phyloP scores from a whole-genome alignment of 441 rosid species.

The Gossypium lobatum region DNA sequence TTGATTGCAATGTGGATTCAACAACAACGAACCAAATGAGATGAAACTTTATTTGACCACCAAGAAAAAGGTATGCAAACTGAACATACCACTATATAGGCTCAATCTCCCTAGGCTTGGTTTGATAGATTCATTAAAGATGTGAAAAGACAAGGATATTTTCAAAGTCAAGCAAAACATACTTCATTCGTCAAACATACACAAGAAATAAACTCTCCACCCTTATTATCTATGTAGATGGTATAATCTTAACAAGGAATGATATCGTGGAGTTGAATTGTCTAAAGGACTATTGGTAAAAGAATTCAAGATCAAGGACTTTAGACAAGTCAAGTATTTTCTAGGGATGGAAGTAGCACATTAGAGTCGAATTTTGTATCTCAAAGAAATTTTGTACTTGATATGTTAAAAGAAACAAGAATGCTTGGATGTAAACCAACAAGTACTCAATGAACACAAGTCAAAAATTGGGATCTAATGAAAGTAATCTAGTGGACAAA shows the following conservation, averaged over 20 bases:
- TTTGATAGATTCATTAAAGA: background rate
- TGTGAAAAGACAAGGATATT: background rate
- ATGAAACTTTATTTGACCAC: background rate
- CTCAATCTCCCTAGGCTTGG: background rate
- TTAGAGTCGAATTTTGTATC: background rate
- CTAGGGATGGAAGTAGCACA: background rate
- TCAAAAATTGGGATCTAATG: background rate
- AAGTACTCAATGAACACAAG: background rate
- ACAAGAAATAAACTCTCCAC: background rate
- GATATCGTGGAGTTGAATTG: background rate
- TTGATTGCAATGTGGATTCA: background rate
- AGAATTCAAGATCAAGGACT: background rate
- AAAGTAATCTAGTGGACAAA: background rate
- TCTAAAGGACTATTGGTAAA: background rate
- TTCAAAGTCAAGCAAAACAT: background rate
- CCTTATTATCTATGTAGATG: background rate
- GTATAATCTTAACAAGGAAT: background rate
- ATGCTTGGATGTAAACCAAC: background rate
- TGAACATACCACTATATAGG: background rate
- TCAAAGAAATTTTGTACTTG: background rate
- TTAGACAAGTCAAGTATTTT: background rate
- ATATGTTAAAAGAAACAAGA: background rate
- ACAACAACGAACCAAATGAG: background rate
- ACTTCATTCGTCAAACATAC: background rate
- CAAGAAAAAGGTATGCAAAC: background rate